Evolutionary conservation across 768 basidiomycete species (phyloP), one percentile per base, ranked within the genome.

Genomic region (Rhizopogon vulgaris): DNA sequence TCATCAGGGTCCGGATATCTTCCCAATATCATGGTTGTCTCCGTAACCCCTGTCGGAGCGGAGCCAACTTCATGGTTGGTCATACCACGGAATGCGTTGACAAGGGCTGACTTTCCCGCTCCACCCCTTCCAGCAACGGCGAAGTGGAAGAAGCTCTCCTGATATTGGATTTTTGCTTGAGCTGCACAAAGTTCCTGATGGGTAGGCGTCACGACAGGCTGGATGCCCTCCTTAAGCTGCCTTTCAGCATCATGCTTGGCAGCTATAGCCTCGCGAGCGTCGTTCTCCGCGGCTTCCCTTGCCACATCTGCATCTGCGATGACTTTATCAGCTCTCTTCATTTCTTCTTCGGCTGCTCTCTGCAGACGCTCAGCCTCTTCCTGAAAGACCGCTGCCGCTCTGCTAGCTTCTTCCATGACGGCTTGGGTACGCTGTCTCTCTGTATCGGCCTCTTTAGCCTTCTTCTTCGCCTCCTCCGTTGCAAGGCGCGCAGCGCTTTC

Each of bases 21-120:
- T 1, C 53, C 57, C 9, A 71, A 48, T 39, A 60, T 52, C 36
- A 57, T 34, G 17, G 70, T 72, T 10, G 69, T 72, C 38, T 71
- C 71, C 3, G 58, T 60, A 42, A 71, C 50, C 10, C 69, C 71
- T 5, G 64, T 63, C 0, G 57, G 52, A 34, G 71, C 71, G 3
- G 71, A 64, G 10, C 54, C 48, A 7, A 38, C 36, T 41, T 65
- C 59, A n/a, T 55, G 54, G 53, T 64, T 69, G 39, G 41, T 38
- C 53, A 61, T 53, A 6, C 70, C 61, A 27, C 71, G 68, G 43
- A 73, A 57, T 7, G 68, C 63, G 24, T 68, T 69, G 54, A 68
- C 57, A 40, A 67, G 49, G 24, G 67, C 61, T 1, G 67, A 68
- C 49, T 68, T 68, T 2, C 67, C 68, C 6, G 61, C 63, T 25